Evolutionary conservation across 306 rosid genomes (phyloP).

Genomic region (Rosa persica): DNA sequence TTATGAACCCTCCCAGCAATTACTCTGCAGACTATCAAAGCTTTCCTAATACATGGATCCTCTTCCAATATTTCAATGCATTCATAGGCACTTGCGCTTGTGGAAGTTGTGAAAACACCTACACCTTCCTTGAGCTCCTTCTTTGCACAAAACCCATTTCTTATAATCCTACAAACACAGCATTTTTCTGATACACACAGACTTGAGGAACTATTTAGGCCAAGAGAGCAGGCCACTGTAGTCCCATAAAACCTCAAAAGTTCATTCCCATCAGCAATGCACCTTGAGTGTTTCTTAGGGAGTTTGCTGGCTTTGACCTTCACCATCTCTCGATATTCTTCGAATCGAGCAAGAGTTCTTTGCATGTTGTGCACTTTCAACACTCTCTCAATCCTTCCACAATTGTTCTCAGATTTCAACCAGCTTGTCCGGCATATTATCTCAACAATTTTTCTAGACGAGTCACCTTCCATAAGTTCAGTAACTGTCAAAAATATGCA

Average conservation of each 20-base stretch:
- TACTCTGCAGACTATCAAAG: conserved; percentile 75
- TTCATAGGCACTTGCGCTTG: conserved; percentile 90
- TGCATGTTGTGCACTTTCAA: conserved; percentile 97
- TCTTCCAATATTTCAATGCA: conserved; percentile 48
- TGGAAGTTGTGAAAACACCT: conserved; percentile 92
- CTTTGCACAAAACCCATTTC: conserved; percentile 80
- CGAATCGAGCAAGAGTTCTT: conserved; percentile 77
- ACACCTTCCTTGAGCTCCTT: conserved; percentile 81
- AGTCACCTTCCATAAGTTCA: conserved; percentile 90
- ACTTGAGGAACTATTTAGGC: conserved; percentile 73
- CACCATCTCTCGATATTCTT: conserved; percentile 85
- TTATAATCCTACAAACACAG: conserved; percentile 78
- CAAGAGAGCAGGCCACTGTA: conserved; percentile 68
- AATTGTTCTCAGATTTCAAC: conserved; percentile 70
- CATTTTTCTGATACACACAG: conserved; percentile 75
- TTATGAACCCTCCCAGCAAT: conserved; percentile 90
- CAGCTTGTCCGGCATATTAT: conserved; percentile 86
- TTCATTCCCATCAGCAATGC: conserved; percentile 92
- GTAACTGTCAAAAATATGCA: conserved; percentile 52
- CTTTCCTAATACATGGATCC: conserved; percentile 47
- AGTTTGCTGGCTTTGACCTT: conserved; percentile 89
- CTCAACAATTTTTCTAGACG: conserved; percentile 89
- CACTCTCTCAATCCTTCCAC: conserved; percentile 77
- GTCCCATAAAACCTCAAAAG: conserved; percentile 90
- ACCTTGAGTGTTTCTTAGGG: conserved; percentile 89